phyloP scores from a whole-genome alignment of 345 rosid species.

The Brassica juncea region DNA sequence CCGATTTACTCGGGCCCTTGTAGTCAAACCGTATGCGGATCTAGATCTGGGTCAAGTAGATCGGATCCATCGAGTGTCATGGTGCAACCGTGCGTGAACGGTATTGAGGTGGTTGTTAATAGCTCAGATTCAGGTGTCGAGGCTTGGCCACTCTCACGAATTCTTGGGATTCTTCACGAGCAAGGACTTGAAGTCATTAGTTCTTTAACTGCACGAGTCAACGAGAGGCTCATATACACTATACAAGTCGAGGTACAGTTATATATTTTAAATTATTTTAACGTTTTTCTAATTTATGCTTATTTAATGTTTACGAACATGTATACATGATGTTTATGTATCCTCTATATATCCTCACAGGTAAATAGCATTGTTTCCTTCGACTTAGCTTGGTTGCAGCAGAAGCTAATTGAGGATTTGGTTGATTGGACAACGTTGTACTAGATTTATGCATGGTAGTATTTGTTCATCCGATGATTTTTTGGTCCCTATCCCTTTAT shows the following conservation, averaged over 20 bases:
- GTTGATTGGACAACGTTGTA: neutral
- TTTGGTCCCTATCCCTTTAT: neutral
- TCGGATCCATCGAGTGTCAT: slow-evolving; percentile 15
- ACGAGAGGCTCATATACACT: slow-evolving; percentile 41
- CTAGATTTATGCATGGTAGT: neutral
- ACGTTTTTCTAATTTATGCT: neutral
- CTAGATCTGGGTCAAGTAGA: slow-evolving; percentile 23
- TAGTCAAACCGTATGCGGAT: slow-evolving; percentile 27
- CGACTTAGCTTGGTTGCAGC: slow-evolving; percentile 30
- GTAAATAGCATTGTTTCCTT: slow-evolving; percentile 37
- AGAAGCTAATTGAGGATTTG: slow-evolving; percentile 35
- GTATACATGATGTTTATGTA: neutral
- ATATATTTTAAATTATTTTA: neutral
- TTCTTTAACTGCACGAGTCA: slow-evolving; percentile 40
- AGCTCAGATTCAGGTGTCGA: slow-evolving; percentile 29
- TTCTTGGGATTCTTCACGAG: slow-evolving; percentile 36
- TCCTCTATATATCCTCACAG: slow-evolving; percentile 26
- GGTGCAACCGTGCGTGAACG: slow-evolving; percentile 39
- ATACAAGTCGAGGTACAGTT: slow-evolving; percentile 48
- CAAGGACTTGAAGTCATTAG: slow-evolving; percentile 44
- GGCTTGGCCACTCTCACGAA: slow-evolving; percentile 41
- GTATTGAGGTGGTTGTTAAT: slow-evolving; percentile 43
- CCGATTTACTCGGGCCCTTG: neutral
- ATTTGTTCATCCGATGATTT: neutral
- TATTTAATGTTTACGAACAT: too few relatives aligned